Evolutionary conservation across 805 yeast species (phyloP), one percentile per base, ranked within the genome.

Genomic region (Saccharomycopsis synnaedendra): DNA sequence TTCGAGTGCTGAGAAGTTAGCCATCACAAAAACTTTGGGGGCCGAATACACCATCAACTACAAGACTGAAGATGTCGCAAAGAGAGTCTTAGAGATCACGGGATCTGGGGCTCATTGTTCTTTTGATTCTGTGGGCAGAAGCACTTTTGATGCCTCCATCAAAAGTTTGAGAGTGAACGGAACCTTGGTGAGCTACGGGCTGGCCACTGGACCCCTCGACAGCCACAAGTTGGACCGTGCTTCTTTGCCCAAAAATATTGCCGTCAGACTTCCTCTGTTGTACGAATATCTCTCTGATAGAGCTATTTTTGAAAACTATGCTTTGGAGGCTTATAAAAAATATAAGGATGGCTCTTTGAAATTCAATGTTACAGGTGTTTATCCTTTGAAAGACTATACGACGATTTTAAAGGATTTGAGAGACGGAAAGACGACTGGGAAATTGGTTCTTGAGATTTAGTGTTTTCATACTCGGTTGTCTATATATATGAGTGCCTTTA

Each of bases 61-160:
- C 45, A 58, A 64, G 35, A 68, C 70, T 32, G 82, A 80, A 28
- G 78, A 82, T 57, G 69, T 82, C 36, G 70, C 66, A n/a, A 67
- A 63, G 6, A 69, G 68, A 54, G 82, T 85, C 9, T 53, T 64
- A 46, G 78, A 82, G 53, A 64, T 77, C 58, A 85, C 94, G 6
- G 60, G 64, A 38, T 84, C 84, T 5, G 62, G 68, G 32, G 93
- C 77, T 30, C 69, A 67, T 10, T 90, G 77, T 7, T 70, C 78
- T 1, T 85, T 72, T 58, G 95, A 85, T 61, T 74, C 87, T 40
- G 73, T 85, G 48, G 95, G 95, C 9, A 83, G 84, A 59, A 85
- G 76, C 57, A 77, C 95, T 3, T 82, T 75, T 55, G 82, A 82
- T 41, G 65, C 69, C 5, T 79, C 95, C 0, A 55, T 85, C 19